Conservation (phyloP, 805 yeast species). For the Kazachstania taianensis region DNA sequence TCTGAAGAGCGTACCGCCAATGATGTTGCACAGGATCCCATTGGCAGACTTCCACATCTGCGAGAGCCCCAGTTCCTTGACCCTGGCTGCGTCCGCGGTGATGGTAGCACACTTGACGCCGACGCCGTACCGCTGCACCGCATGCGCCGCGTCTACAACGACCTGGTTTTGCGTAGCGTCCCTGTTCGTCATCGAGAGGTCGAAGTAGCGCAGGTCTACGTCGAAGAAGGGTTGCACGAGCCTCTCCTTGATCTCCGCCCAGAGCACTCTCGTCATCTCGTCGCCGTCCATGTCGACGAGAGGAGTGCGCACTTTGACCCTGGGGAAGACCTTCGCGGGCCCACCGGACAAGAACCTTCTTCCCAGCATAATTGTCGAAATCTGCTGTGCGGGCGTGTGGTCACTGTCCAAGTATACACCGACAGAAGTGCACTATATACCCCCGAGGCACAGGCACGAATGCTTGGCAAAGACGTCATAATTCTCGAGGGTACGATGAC, state of each 20-base stretch:
- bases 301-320: slow-evolving; percentile 62
- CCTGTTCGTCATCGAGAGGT: slow-evolving; percentile 56
- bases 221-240: slow-evolving; percentile 61
- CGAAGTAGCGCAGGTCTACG: slow-evolving; percentile 67
- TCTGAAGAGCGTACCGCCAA: slow-evolving; percentile 78
- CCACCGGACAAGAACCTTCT: no score
- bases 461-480: no score
- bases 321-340: slow-evolving; percentile 45
- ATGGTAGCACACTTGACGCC: slow-evolving; percentile 85
- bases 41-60: slow-evolving; percentile 84
- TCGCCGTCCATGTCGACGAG: slow-evolving; percentile 77
- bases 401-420: no score
- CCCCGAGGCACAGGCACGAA: no score
- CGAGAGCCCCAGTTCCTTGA: slow-evolving; percentile 59
- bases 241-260: slow-evolving; percentile 63
- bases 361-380: no score
- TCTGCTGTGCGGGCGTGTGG: no score
- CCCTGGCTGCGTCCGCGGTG: slow-evolving; percentile 76
- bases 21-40: slow-evolving; percentile 72
- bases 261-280: slow-evolving; percentile 79
- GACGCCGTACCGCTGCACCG: slow-evolving; percentile 64
- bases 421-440: no score
- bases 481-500: no score
- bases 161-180: slow-evolving; percentile 64
- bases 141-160: slow-evolving; percentile 70